A percentile compares a stretch with the other conserved stretches of the same genome.
Conservation (phyloP, 2,329 filamentous ascomycete genomes). For the Microdochium nivale region DNA sequence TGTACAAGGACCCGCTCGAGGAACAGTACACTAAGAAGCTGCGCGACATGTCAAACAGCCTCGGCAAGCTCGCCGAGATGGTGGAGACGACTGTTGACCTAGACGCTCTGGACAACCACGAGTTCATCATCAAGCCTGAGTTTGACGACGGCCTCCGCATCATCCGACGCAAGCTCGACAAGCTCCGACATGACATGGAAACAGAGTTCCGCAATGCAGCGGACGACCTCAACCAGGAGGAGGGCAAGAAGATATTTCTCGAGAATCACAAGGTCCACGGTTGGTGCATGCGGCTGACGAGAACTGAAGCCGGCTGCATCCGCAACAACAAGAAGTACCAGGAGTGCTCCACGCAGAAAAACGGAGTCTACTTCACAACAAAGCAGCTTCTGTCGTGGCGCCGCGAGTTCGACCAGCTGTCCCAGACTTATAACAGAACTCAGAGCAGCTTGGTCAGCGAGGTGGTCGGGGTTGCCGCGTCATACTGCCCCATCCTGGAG, state of each 20-base stretch:
- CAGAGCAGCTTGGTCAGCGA: conserved; percentile 86
- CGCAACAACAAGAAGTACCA: conserved; percentile 84
- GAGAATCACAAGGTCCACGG: conserved; percentile 95
- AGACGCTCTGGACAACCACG: conserved; percentile 89
- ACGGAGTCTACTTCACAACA: conserved; percentile 97
- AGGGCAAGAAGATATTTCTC: conserved; percentile 97
- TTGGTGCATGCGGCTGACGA: conserved; percentile 90
- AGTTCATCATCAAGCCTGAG: conserved; percentile 98
- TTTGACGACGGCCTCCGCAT: conserved; percentile 83
- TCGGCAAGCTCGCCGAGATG: conserved; percentile 90
- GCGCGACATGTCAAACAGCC: conserved; percentile 63
- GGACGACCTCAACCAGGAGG: conserved; percentile 77
- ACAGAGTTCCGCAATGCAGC: conserved; percentile 70
- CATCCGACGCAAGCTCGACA: conserved; percentile 89
- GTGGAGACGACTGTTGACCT: conserved; percentile 97
- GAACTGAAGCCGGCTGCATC: conserved; percentile 86
- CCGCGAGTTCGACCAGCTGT: conserved; percentile 88
- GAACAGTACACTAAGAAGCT: conserved; percentile 80
- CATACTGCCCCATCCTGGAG: conserved; percentile 90
- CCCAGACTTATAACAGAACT: conserved; percentile 89
- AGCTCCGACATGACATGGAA: conserved; percentile 73
- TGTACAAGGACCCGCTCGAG: conserved; percentile 81
- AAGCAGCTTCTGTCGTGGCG: conserved; percentile 69
- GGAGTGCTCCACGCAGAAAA: conserved; percentile 97
- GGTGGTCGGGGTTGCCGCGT: conserved; percentile 86